Conservation (phyloP, 495 filamentous ascomycete species). For the Pseudomonodictys pantanalensis region DNA sequence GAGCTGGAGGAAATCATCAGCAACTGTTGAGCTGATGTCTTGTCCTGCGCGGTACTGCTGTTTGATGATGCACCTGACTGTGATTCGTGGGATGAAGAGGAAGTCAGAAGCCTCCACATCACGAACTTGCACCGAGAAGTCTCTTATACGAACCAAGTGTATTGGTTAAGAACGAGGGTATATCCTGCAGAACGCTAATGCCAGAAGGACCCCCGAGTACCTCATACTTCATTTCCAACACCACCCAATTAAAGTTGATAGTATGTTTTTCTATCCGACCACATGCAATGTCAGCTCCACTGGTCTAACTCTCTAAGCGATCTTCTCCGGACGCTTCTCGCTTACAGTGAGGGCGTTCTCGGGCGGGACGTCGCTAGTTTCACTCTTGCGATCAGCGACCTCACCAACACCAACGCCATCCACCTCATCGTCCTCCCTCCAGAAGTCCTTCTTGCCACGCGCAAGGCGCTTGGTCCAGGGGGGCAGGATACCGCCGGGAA, state of each 20-base stretch:
- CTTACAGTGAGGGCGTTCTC: not conserved
- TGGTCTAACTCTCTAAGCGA: not conserved
- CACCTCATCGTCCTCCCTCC: slow-evolving; percentile 40
- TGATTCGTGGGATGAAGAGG: no score
- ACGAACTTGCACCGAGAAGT: no score
- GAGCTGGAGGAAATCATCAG: no score
- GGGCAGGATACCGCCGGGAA: slow-evolving; percentile 66
- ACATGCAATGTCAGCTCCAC: no score
- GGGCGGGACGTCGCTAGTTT: not conserved
- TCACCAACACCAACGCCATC: not conserved
- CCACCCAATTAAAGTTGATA: not conserved
- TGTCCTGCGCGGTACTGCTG: no score
- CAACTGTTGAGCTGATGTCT: no score
- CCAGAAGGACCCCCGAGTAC: not conserved
- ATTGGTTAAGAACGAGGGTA: not conserved
- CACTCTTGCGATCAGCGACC: not conserved
- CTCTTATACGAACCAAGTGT: no score
- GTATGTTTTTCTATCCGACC: no score
- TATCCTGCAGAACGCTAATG: not conserved
- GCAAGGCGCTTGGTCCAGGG: slow-evolving; percentile 62
- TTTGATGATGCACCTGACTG: no score
- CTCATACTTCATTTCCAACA: not conserved
- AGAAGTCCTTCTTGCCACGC: slow-evolving; percentile 67
- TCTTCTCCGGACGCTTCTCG: not conserved
- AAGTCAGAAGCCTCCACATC: no score